Conservation (phyloP, 2,329 filamentous ascomycete species). For the Colletotrichum sp. region DNA sequence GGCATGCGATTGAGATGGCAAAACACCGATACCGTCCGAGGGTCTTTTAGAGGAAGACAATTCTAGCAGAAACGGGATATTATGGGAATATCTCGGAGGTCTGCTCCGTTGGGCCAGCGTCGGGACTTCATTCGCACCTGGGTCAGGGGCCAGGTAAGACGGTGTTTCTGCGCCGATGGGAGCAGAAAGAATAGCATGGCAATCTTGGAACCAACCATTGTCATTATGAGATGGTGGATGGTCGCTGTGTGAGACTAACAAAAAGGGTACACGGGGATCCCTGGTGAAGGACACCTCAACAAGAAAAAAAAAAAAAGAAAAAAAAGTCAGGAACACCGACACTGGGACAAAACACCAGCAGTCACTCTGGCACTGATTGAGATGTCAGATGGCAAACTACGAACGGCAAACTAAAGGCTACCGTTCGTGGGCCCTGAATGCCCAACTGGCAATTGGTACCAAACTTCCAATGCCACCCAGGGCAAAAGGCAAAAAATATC, state of each 20-base stretch:
- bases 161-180: not conserved
- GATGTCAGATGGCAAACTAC: not conserved
- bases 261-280: not conserved
- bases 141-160: not conserved
- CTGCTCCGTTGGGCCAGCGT: not conserved
- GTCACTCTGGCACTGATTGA: no score
- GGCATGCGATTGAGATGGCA: not conserved
- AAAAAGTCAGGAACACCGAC: not conserved
- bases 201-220: not conserved
- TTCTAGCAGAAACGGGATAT: not conserved
- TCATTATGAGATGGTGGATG: not conserved
- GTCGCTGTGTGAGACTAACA: not conserved
- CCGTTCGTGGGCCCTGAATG: not conserved
- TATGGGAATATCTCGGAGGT: slow-evolving; percentile 15
- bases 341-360: not conserved
- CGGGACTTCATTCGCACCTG: not conserved
- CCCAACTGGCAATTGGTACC: not conserved
- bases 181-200: not conserved
- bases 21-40: not conserved
- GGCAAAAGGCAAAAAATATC: not conserved
- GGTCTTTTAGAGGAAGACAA: fast-evolving
- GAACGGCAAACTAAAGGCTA: not conserved
- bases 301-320: not conserved
- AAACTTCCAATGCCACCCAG: not conserved
- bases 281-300: not conserved